Evolutionary conservation across 116 monocot genomes (phyloP), one percentile per base, ranked within the genome.

Genomic region (Dioscorea cayenensis): DNA sequence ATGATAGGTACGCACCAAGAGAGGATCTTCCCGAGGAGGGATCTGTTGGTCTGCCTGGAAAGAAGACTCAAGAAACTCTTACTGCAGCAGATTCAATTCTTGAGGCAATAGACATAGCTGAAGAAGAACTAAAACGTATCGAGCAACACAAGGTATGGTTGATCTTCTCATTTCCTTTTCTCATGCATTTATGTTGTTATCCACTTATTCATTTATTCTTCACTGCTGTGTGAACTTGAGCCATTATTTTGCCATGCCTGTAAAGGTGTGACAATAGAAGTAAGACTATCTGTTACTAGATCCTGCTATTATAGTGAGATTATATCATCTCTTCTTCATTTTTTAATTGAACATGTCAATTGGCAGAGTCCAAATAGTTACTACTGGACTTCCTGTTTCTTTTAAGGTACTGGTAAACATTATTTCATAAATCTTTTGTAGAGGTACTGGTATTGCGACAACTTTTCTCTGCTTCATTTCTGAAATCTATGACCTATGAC

Each of bases 31-130:
- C 90, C 10, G 90, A 96, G 52, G 97, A 97, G 64, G 93, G 97
- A 28, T 79, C 88, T 59, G 85, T 90, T 49, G 90, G 82, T 50
- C 68, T 90, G 43, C 84, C 90, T 28, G 92, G 93, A 20, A 97
- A 86, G 69, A 87, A 78, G 75, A 90, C 97, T 23, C 64, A 81
- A 71, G 97, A 97, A 80, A 88, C 93, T 43, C 71, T 97, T 20
- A 81, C 80, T 68, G 84, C 90, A 61, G 67, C 87, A 76, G 97
- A 97, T 72, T 52, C 81, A 18, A 84, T 97, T 69, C 86, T 93
- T 75, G 97, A 97, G 81, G 92, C 97, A 70, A 73, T 97, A 59
- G 97, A 97, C 68, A 71, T 75, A 52, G 86, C 93, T 28, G 90
- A 97, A 23, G 90, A 68, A 36, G 97, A 97, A 79, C 29, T 79